These are phyloP conservation scores for Oryza officinalis DNA, from an alignment of 176 grass and related monocot genomes.

Conservation along the genomic window DNA sequence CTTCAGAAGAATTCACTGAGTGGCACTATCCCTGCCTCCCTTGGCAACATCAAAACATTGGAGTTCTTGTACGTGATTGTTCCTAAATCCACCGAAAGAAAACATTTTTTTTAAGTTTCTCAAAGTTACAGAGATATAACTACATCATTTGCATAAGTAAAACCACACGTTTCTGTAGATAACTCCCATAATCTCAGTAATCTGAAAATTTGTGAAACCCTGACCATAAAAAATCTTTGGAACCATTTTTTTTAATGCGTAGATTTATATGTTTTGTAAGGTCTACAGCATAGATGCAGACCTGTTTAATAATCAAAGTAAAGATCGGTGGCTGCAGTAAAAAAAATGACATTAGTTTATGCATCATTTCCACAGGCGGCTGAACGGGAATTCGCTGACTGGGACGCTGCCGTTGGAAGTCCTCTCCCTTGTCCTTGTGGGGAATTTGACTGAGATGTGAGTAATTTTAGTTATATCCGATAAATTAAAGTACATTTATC, in stretches of 20 bases:
- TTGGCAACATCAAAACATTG: slow-evolving; percentile 42
- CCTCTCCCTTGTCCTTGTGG: slow-evolving; percentile 27
- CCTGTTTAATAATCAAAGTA: too few species aligned
- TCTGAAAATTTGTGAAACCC: neutral
- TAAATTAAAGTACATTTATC: neutral
- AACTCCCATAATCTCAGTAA: neutral
- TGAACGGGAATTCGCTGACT: slow-evolving; percentile 21
- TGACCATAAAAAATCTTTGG: neutral
- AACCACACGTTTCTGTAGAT: neutral
- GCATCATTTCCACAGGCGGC: neutral
- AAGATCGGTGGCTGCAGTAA: neutral
- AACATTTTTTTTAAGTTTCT: neutral
- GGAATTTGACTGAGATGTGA: slow-evolving; percentile 44
- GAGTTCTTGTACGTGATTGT: slow-evolving; percentile 22
- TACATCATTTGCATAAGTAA: neutral
- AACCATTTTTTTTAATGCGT: neutral
- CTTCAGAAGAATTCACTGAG: slow-evolving; percentile 31
- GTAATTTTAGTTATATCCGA: neutral
- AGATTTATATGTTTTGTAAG: neutral
- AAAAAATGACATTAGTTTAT: neutral
- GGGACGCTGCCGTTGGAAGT: slow-evolving; percentile 27
- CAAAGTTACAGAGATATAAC: neutral
- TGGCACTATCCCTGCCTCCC: slow-evolving; percentile 28
- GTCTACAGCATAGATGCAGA: too few species aligned
- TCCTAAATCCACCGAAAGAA: neutral